These are phyloP conservation scores for Ochetophila trinervis DNA, from an alignment of 306 rosid species.

Conservation along the genomic window DNA sequence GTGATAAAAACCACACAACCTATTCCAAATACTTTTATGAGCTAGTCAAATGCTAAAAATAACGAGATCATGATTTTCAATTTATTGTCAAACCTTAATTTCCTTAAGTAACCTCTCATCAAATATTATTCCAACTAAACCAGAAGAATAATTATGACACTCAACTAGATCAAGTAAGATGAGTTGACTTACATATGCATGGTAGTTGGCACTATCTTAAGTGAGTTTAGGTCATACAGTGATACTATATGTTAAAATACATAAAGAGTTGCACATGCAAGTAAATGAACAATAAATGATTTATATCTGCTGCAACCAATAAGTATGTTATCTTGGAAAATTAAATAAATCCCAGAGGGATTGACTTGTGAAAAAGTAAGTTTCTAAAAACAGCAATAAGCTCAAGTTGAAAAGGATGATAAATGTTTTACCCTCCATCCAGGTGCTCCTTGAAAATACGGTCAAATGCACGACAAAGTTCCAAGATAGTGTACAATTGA, in stretches of 20 bases:
- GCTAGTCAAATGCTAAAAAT: no score
- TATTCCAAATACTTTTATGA: no score
- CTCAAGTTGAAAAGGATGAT: constrained; percentile 2
- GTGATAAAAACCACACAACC: no score
- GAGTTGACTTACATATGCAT: background rate
- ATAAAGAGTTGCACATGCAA: background rate
- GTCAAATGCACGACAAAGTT: constrained; percentile 94
- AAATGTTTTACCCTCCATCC: constrained; percentile 84
- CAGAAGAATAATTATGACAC: no score
- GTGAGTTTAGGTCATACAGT: no score
- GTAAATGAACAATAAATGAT: background rate
- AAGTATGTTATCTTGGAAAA: constrained; percentile 1
- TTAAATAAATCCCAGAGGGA: constrained; percentile 2
- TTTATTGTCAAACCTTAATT: no score
- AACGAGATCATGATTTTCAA: no score
- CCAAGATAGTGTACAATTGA: constrained; percentile 85
- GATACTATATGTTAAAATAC: no score
- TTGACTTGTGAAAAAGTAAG: constrained; percentile 14
- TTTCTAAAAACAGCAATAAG: background rate
- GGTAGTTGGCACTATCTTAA: background rate
- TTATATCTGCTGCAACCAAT: constrained; percentile 1
- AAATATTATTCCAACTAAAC: no score
- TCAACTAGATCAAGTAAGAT: no score
- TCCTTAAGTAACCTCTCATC: no score
- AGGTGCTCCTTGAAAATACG: constrained; percentile 95